Base-by-base conservation (phyloP, 306 rosid genomes). In the Cucurbita maxima region DNA sequence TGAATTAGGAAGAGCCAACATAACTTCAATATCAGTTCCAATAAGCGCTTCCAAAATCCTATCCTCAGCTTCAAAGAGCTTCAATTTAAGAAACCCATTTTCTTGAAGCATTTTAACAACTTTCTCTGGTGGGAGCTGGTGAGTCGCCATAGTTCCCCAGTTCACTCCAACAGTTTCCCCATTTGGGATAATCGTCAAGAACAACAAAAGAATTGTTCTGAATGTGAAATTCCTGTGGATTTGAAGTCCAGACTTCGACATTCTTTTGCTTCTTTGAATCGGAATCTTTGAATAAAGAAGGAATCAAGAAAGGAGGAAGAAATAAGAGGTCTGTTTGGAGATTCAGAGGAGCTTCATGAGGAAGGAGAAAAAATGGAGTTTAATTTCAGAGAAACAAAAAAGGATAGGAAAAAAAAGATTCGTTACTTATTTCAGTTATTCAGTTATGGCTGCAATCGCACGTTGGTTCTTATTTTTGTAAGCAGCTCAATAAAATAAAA, bases 81-180 rank as follows among this genome's bases (percentile, higher is more conserved):
- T 94, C 79, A 94, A 55, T 71, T 85, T 87, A 9, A 68, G 63
- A 64, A 94, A 81, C 72, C 96, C 95, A 76, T 94, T 91, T 51
- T 90, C 87, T 68, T 73, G 77, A 66, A 94, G 85, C 97, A 94
- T 86, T 79, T 81, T 77, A 13, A 87, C 92, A 19, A 91, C 91
- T 66, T 82, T 89, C 67, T 80, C 81, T 0, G 89, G 87, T 16
- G 96, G 88, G 74, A 91, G 90, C 69, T 83, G 88, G 76, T 85
- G 89, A 41, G 87, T 84, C 0, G 96, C 84, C 89, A 87, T 83
- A n/a, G 94, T 89, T 73, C 98, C 98, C 98, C 98, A 94, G 78
- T 94, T 94, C 77, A 91, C 89, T 69, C 97, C 98, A 63, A 94
- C 80, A 36, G 87, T 76, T 44, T 36, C 58, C 14, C 81, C 85